Evolutionary conservation across 1,139 yeast species (phyloP).

Genomic region (Saccharomyces hybrid): DNA sequence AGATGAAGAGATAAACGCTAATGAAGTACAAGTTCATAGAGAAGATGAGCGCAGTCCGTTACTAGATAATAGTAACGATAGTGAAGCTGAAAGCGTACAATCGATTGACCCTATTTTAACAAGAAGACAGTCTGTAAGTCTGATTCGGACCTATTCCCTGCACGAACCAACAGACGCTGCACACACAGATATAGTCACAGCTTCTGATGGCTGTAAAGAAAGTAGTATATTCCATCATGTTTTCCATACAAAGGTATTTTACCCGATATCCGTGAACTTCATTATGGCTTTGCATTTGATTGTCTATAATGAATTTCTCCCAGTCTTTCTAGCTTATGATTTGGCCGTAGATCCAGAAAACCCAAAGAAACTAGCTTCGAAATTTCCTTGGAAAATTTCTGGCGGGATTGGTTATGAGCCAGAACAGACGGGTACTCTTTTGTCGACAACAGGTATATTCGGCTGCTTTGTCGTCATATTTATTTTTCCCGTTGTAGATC

Average conservation of each 20-base stretch:
- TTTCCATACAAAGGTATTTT: conserved; percentile 37
- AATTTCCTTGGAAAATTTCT: conserved; percentile 42
- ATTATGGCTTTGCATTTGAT: conserved; percentile 44
- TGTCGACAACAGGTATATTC: conserved; percentile 50
- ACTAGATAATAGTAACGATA: conserved; percentile 7
- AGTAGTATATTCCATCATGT: conserved; percentile 18
- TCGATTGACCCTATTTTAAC: conserved; percentile 31
- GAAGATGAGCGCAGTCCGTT: neutral
- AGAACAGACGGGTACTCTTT: conserved; percentile 45
- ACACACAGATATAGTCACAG: conserved; percentile 6
- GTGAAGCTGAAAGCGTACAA: conserved; percentile 21
- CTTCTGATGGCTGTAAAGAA: conserved; percentile 17
- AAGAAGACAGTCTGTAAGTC: conserved; percentile 37
- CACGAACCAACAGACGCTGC: conserved; percentile 22
- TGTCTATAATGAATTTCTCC: conserved; percentile 52
- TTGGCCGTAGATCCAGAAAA: conserved; percentile 28
- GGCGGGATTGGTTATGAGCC: conserved; percentile 47
- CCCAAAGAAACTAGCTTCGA: conserved; percentile 24
- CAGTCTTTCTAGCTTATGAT: conserved; percentile 51
- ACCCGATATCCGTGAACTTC: conserved; percentile 39
- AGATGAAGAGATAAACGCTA: no score
- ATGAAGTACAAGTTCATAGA: no score
- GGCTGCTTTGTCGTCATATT: conserved; percentile 48
- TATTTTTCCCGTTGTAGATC: conserved; percentile 50
- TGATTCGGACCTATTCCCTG: conserved; percentile 39